Percentiles rank a stretch among this genome's conserved stretches.
These are phyloP conservation scores for Thraustochytrium sp. DNA, from an alignment of 352 stramenopile genomes.

Conservation along the genomic window DNA sequence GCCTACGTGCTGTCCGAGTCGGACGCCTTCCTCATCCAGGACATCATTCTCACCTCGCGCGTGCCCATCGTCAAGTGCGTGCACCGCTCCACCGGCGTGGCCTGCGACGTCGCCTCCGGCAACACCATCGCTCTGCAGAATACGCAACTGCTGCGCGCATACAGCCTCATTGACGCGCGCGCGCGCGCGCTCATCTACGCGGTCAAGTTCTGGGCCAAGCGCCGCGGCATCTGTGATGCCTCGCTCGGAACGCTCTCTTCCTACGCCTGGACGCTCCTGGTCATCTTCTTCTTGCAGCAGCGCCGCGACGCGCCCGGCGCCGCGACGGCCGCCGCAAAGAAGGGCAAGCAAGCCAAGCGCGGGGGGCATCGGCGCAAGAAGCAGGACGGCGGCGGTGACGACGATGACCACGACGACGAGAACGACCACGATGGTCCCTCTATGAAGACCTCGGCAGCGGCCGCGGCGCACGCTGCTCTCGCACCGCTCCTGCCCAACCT, in stretches of 20 bases:
- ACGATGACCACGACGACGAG: not conserved
- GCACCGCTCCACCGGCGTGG: not conserved
- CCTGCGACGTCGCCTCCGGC: conserved; percentile 18
- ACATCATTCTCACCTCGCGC: not conserved
- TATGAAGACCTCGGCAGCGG: too few relatives aligned
- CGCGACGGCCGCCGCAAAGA: conserved; percentile 70
- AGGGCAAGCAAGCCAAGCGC: not conserved
- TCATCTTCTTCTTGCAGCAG: conserved; percentile 91
- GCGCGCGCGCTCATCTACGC: conserved; percentile 83
- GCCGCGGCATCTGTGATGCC: conserved; percentile 89
- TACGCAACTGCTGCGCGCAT: conserved; percentile 68
- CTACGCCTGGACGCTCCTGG: conserved; percentile 91
- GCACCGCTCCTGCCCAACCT: not conserved
- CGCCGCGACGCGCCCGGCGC: conserved; percentile 71
- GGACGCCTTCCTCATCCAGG: not conserved
- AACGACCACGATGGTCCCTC: not conserved
- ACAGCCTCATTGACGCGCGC: conserved; percentile 63
- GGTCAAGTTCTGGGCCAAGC: conserved; percentile 94
- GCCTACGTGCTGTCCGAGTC: not conserved
- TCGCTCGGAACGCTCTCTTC: conserved; percentile 89
- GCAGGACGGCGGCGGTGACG: not conserved
- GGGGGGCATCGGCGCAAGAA: too few relatives aligned
- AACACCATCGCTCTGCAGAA: conserved; percentile 57
- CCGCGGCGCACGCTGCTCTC: not conserved
- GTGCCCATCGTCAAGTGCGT: conserved; percentile 31